Evolutionary conservation across 2,329 filamentous ascomycete species (phyloP), one percentile per base, ranked within the genome.

Genomic region (Claviceps sp.): DNA sequence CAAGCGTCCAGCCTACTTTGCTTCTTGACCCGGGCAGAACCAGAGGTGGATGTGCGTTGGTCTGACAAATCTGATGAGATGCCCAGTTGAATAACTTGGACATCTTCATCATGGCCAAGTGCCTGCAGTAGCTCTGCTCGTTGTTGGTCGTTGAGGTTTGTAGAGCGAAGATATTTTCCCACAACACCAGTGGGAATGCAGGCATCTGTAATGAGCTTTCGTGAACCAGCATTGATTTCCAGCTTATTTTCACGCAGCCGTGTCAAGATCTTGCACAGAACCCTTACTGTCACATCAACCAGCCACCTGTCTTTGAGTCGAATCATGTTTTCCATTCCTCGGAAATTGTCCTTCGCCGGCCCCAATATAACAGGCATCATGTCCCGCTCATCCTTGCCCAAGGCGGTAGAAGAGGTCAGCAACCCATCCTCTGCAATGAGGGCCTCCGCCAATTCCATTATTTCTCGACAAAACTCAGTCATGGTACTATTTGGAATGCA

Each of bases 391-490:
- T 60, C 67, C 51, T 63, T 66, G 8, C 61, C 62, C 11, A 63
- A 54, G 5, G 65, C 63, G 37, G 64, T 64, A 13, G 87, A 85
- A 46, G 84, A 85, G 2, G 87, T 81, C 56, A 98, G 82, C 54
- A 96, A 78, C 49, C 82, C 84, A 64, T 94, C 93, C 59, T 95
- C 84, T 42, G 87, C 83, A 62, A 97, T 87, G 1, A 95, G 76
- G 38, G 79, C 77, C 62, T 95, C 87, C 0, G 91, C 90, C 62
- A 95, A 87, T 60, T 97, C 89, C 80, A 98, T 98, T 14, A 87
- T 87, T 63, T 95, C 89, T 58, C 93, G 84, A 63, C 90, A 96
- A 61, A 97, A 96, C 53, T 95, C 84, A 60, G 89, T 84, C 87
- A 98, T 90, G 51, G 80, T 74, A 20, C 74, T 69, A 63, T 89